phyloP scores from a whole-genome alignment of 2,329 filamentous ascomycete species.

The Diaporthe longicolla region DNA sequence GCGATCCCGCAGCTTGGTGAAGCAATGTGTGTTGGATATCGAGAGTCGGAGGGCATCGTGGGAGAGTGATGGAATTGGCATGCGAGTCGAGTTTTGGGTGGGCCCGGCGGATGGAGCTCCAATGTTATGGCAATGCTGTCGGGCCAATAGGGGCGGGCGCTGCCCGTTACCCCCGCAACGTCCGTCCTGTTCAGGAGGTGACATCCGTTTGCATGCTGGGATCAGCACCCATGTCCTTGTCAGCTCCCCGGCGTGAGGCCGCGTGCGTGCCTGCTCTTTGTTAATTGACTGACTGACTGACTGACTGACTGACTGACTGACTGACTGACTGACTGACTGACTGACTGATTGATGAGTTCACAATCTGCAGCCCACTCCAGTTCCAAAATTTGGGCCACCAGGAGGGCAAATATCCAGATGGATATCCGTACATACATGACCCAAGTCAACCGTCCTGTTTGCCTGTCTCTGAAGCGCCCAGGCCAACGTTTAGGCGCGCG shows the following conservation, averaged over 20 bases:
- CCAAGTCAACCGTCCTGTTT: not conserved
- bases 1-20: constrained; percentile 33
- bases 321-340: too few relatives aligned
- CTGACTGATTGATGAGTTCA: constrained; percentile 13
- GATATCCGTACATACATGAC: too few relatives aligned
- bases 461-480: not conserved
- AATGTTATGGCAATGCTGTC: constrained; percentile 34
- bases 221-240: constrained; percentile 21
- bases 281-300: not conserved
- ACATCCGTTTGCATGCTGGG: constrained; percentile 31
- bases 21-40: constrained; percentile 28
- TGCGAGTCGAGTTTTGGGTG: constrained; percentile 42
- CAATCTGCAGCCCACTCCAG: constrained; percentile 34
- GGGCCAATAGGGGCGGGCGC: constrained; percentile 30
- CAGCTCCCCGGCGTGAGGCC: not conserved
- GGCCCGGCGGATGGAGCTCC: constrained; percentile 31
- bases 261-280: not conserved
- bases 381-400: too few relatives aligned
- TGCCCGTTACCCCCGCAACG: constrained; percentile 43
- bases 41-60: constrained; percentile 34
- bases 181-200: constrained; percentile 24
- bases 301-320: too few relatives aligned
- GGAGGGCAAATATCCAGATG: too few relatives aligned
- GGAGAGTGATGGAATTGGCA: constrained; percentile 35
- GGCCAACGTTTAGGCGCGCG: too few relatives aligned